Base-by-base conservation (phyloP, 2,329 filamentous ascomycete species). In the Penicillium sp. region DNA sequence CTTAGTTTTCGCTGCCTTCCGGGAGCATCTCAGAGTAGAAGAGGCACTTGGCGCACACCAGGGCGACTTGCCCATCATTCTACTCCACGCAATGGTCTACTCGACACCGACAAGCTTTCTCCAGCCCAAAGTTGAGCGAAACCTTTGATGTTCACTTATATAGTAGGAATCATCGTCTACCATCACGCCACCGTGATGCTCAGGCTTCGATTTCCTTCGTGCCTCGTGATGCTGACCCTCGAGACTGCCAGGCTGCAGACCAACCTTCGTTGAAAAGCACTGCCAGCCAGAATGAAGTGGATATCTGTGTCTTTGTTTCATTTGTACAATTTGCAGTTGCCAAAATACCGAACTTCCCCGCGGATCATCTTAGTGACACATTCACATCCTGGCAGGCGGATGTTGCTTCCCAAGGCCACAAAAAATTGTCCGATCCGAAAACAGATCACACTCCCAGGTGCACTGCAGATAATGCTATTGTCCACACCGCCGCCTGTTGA, bases 401-500 rank as follows among this genome's bases (percentile, higher is more conserved):
- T 31, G 43, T 15, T n/a, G 34, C 49, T 39, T n/a, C 49, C 12
- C 10, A 38, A 39, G 4, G 22, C 14, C 25, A 17, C 35, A 35
- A 12, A 41, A 11, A 17, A 42, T 31, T 20, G 17, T 31, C 14
- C 3, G n/a, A 7, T 10, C 54, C 35, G 51, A 45, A 60, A 55
- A 15, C 51, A 52, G 43, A 50, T 6, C 3, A 11, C 12, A 25
- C 25, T 5, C 17, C 10, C 14, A 20, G 17, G 6, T 17, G 54
- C 8, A 39, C 34, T 15, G 41, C n/a, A 54, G 22, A 57, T 48
- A 56, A 58, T 17, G 39, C 22, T 41, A 62, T 62, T 62, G 35
- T 57, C 28, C 38, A 39, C n/a, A 35, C n/a, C n/a, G 17, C 4
- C 2, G 4, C 34, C n/a, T 8, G 41, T 47, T 8, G 57, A 61